Base-by-base conservation (phyloP, 176 grass and related monocot species). In the Echinochloa phyllopogon region DNA sequence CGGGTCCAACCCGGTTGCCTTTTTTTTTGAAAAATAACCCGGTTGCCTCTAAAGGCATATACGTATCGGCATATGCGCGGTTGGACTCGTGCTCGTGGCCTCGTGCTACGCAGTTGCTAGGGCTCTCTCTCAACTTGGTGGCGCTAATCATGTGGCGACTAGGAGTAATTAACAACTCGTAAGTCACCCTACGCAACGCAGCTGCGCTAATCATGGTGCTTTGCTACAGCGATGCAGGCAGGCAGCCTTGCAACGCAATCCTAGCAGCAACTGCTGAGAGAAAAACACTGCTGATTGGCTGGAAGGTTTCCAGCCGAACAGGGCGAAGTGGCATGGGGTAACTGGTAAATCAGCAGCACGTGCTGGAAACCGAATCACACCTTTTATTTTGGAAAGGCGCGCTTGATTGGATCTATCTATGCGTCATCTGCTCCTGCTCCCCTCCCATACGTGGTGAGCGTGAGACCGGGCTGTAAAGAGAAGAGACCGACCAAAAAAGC, bases 381-480 rank as follows among this genome's bases (percentile, higher is more conserved):
- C n/a, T n/a, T n/a, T n/a, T n/a, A n/a, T n/a, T n/a, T n/a, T n/a
- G n/a, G n/a, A n/a, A n/a, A n/a, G n/a, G n/a, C n/a, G n/a, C n/a
- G n/a, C n/a, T n/a, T n/a, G n/a, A n/a, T n/a, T n/a, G n/a, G n/a
- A n/a, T n/a, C n/a, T n/a, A n/a, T n/a, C n/a, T n/a, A n/a, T n/a
- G n/a, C n/a, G n/a, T n/a, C n/a, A 33, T 33, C 29, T 27, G 27
- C 71, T 74, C 25, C 6, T 39, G 36, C 6, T 20, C 24, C 70
- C 11, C 14, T 9, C 27, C 15, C 1, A 11, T n/a, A 2, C 21
- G 38, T 70, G 67, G 78, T 55, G 14, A 18, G 39, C n/a, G 38
- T 20, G 61, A 48, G 40, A 6, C 13, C n/a, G 69, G 82, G 78
- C 78, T 87, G 80, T 45, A 82, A 75, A 87, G 85, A 74, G 40